A percentile compares a stretch with the other conserved stretches of the same genome.
Evolutionary conservation across 345 rosid genomes (phyloP).

Genomic region (thale cress (Arabidopsis thaliana)): DNA sequence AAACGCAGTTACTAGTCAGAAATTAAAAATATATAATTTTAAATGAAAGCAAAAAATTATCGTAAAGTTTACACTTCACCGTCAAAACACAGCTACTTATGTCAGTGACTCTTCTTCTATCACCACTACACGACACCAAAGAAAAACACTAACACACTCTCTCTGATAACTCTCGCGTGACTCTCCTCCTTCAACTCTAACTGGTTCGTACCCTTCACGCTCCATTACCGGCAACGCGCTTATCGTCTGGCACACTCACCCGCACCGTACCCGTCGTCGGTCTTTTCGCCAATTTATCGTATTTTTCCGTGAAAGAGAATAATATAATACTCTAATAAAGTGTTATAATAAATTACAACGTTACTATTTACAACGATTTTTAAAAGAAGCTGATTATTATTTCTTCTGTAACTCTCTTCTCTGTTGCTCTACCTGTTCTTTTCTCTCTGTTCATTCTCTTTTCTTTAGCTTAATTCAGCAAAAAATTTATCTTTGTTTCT

Average conservation of each 20-base stretch:
- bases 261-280: constrained; percentile 47
- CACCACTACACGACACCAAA: constrained; percentile 47
- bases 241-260: constrained; percentile 37
- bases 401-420: constrained; percentile 20
- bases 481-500: constrained; percentile 41
- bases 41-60: constrained; percentile 28
- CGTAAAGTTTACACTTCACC: constrained; percentile 48
- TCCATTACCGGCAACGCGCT: constrained; percentile 2
- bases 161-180: constrained; percentile 15
- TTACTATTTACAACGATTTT: constrained; percentile 28
- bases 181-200: not conserved
- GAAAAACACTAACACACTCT: constrained; percentile 9
- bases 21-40: not conserved
- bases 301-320: constrained; percentile 44
- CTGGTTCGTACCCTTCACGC: constrained; percentile 13
- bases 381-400: constrained; percentile 38
- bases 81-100: constrained; percentile 53
- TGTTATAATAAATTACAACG: constrained; percentile 24
- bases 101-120: constrained; percentile 50
- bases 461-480: constrained; percentile 48
- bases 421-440: constrained; percentile 38
- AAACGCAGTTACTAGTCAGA: no score
- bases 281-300: constrained; percentile 43
- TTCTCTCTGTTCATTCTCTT: constrained; percentile 36
- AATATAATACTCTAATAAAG: not conserved